A percentile compares a stretch with the other conserved stretches of the same genome.
Evolutionary conservation across 495 filamentous ascomycete species (phyloP).

Genomic region (Podospora bellae-mahoneyi): DNA sequence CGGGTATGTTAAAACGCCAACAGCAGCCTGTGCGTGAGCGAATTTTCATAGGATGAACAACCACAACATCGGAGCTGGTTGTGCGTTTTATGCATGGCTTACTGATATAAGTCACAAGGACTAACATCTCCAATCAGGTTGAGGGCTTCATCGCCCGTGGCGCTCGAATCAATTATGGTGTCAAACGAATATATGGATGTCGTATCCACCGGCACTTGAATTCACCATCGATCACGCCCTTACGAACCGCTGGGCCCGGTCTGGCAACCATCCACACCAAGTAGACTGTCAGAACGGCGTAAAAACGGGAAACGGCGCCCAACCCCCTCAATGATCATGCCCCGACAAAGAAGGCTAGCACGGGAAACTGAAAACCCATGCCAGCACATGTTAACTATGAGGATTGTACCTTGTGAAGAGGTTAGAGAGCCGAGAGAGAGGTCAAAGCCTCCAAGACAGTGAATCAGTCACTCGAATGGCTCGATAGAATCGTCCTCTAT

Average conservation of each 20-base stretch:
- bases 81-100: neutral
- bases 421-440: too few relatives aligned
- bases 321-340: too few relatives aligned
- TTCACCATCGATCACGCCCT: neutral
- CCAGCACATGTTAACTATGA: too few relatives aligned
- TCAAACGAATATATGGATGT: neutral
- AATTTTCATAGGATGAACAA: neutral
- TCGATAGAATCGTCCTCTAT: too few relatives aligned
- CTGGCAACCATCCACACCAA: neutral
- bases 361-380: too few relatives aligned
- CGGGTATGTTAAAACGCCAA: neutral
- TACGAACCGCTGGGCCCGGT: neutral
- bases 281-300: neutral
- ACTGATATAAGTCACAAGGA: neutral
- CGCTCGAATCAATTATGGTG: neutral
- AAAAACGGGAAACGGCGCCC: neutral
- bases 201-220: neutral
- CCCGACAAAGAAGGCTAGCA: too few relatives aligned
- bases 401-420: too few relatives aligned
- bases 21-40: neutral
- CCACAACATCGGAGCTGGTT: neutral
- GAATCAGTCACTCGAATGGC: too few relatives aligned
- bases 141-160: neutral
- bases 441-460: too few relatives aligned
- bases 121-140: neutral